Evolutionary conservation across 2,329 filamentous ascomycete species (phyloP).

Genomic region (Intubia oerlemansii): DNA sequence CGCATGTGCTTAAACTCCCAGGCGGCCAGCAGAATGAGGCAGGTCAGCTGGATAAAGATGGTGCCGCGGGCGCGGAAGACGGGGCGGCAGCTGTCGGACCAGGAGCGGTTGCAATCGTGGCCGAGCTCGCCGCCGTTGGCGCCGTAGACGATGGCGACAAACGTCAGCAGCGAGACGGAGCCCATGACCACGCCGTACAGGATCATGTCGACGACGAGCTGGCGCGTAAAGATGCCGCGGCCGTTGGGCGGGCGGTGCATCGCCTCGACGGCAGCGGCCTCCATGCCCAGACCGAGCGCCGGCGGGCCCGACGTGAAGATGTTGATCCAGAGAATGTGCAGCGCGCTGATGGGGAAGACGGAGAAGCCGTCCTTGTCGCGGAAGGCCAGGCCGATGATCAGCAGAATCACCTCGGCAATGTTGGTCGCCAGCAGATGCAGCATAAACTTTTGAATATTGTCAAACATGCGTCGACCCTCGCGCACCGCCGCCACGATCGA

Average conservation of each 20-base stretch:
- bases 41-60: constrained; percentile 53
- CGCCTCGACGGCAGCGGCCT: constrained; percentile 52
- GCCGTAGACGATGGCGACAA: constrained; percentile 41
- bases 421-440: constrained; percentile 63
- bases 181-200: constrained; percentile 67
- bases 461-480: constrained; percentile 67
- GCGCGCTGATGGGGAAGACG: constrained; percentile 67
- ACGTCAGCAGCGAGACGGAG: constrained; percentile 40
- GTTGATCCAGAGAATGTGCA: constrained; percentile 87
- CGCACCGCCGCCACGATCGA: constrained; percentile 67
- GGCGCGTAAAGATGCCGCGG: constrained; percentile 54
- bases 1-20: constrained; percentile 62
- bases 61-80: constrained; percentile 53
- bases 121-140: constrained; percentile 34
- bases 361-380: constrained; percentile 50
- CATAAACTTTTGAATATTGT: constrained; percentile 79
- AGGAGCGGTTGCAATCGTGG: constrained; percentile 37
- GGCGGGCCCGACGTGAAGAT: constrained; percentile 79
- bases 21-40: constrained; percentile 51
- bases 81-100: constrained; percentile 29
- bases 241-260: constrained; percentile 64
- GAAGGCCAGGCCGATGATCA: constrained; percentile 66
- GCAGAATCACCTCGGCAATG: constrained; percentile 61
- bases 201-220: constrained; percentile 60
- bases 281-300: constrained; percentile 72